Evolutionary conservation across 768 basidiomycete genomes (phyloP).

Genomic region (Crepidotus variabilis): DNA sequence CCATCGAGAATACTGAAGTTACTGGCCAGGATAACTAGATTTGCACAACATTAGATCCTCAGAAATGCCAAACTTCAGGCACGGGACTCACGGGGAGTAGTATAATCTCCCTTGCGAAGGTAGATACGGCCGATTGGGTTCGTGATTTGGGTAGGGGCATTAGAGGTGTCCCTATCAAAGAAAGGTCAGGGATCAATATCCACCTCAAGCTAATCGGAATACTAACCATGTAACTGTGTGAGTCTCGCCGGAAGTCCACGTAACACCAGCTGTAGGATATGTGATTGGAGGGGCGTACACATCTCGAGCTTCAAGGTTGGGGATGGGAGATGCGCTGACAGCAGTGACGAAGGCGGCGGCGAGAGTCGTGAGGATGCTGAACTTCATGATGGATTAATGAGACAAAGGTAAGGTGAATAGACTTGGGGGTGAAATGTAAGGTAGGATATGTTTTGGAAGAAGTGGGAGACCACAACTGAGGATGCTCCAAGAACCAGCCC

Average conservation of each 20-base stretch:
- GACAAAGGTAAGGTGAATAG: not conserved
- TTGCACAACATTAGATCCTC: not conserved
- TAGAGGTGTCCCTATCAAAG: constrained; percentile 28
- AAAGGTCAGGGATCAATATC: not conserved
- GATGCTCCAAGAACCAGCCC: too few species aligned
- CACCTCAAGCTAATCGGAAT: too few species aligned
- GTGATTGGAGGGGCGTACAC: constrained; percentile 41
- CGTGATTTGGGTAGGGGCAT: constrained; percentile 39
- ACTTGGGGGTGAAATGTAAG: not conserved
- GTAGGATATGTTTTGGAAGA: too few species aligned
- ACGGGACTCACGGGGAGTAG: constrained; percentile 19
- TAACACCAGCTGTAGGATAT: constrained; percentile 27
- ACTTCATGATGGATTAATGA: constrained; percentile 6
- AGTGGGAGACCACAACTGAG: too few species aligned
- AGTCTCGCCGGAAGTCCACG: constrained; percentile 35
- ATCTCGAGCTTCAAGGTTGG: constrained; percentile 28
- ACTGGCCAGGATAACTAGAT: constrained; percentile 2
- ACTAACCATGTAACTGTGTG: constrained; percentile 42
- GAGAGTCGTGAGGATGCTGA: constrained; percentile 8
- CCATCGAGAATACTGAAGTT: not conserved
- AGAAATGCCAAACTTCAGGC: not conserved
- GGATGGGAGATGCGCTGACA: constrained; percentile 5
- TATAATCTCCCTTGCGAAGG: constrained; percentile 29
- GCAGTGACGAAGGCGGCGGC: constrained; percentile 5
- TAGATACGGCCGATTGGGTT: constrained; percentile 36